Evolutionary conservation across 225 moss, liverwort and hornwort genomes (phyloP).

Genomic region (Marchantia polymorpha): DNA sequence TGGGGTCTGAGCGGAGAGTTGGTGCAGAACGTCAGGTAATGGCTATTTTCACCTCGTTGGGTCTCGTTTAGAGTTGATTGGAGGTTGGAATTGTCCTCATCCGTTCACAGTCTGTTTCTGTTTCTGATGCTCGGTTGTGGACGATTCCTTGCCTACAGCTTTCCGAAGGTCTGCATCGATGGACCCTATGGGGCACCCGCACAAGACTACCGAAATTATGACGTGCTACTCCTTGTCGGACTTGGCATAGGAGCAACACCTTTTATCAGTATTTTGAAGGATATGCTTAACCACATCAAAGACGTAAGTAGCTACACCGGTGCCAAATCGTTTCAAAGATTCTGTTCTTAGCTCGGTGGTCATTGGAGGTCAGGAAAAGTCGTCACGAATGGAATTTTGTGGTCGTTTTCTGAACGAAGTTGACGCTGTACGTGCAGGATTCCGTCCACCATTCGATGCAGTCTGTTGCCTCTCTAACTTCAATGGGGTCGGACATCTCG

Average conservation of each 20-base stretch:
- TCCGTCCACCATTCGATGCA: slow-evolving; percentile 22
- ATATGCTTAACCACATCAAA: slow-evolving; percentile 67
- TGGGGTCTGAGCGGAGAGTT: slow-evolving; percentile 86
- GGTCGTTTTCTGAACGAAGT: background rate
- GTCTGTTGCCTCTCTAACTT: slow-evolving; percentile 6
- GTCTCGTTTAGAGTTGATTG: background rate
- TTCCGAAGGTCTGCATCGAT: slow-evolving; percentile 81
- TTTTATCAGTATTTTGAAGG: slow-evolving; percentile 96
- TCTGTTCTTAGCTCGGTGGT: too few relatives aligned
- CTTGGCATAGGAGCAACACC: slow-evolving; percentile 96
- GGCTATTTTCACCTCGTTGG: background rate
- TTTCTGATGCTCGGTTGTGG: background rate
- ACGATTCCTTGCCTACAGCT: slow-evolving; percentile 40
- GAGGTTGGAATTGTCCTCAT: background rate
- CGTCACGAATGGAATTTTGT: too few relatives aligned
- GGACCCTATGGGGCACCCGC: slow-evolving; percentile 95
- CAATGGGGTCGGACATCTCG: slow-evolving; percentile 14
- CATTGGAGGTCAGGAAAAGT: too few relatives aligned
- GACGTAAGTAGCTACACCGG: slow-evolving; percentile 26
- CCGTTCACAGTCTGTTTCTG: background rate
- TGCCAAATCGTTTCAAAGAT: too few relatives aligned
- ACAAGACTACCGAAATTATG: slow-evolving; percentile 87
- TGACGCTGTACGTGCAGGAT: slow-evolving; percentile 11
- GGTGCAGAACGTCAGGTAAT: slow-evolving; percentile 67
- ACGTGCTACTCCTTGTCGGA: slow-evolving; percentile 88